phyloP scores from a whole-genome alignment of 179 eudicot species.

The Beta corolliflora region DNA sequence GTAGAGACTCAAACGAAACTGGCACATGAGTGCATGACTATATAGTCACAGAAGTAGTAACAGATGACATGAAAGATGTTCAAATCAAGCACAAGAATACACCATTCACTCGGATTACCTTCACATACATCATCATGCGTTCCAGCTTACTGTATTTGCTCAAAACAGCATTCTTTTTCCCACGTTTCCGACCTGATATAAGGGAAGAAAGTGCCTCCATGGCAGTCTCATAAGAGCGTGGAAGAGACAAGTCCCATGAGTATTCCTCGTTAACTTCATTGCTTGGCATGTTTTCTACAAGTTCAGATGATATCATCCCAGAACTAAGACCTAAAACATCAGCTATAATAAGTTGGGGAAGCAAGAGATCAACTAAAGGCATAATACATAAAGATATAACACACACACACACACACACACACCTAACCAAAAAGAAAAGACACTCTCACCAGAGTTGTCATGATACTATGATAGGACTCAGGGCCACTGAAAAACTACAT shows the following conservation, averaged over 20 bases:
- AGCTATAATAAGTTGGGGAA: constrained; percentile 24
- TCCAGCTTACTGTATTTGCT: constrained; percentile 60
- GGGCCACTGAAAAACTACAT: not conserved
- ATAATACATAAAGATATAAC: not conserved
- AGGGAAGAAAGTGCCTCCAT: constrained; percentile 90
- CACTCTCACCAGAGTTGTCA: not conserved
- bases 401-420: too few relatives aligned
- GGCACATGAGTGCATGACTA: too few relatives aligned
- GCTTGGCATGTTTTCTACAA: constrained; percentile 34
- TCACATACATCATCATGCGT: constrained; percentile 69
- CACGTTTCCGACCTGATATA: constrained; percentile 61
- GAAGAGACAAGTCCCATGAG: constrained; percentile 33
- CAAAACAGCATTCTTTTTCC: constrained; percentile 38
- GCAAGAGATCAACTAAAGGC: not conserved
- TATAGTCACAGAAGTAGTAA: not conserved
- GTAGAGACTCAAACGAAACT: not conserved
- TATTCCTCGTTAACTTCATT: constrained; percentile 31
- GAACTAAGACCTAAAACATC: constrained; percentile 41
- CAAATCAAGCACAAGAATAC: not conserved
- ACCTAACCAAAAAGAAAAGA: not conserved
- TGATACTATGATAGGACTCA: constrained; percentile 1
- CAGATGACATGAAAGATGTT: not conserved
- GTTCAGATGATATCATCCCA: constrained; percentile 45
- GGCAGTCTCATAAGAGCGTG: constrained; percentile 62
- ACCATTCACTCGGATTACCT: constrained; percentile 28